Evolutionary conservation across 495 filamentous ascomycete species (phyloP), one percentile per base, ranked within the genome.

Genomic region (Aspergillus carlsbadensis): DNA sequence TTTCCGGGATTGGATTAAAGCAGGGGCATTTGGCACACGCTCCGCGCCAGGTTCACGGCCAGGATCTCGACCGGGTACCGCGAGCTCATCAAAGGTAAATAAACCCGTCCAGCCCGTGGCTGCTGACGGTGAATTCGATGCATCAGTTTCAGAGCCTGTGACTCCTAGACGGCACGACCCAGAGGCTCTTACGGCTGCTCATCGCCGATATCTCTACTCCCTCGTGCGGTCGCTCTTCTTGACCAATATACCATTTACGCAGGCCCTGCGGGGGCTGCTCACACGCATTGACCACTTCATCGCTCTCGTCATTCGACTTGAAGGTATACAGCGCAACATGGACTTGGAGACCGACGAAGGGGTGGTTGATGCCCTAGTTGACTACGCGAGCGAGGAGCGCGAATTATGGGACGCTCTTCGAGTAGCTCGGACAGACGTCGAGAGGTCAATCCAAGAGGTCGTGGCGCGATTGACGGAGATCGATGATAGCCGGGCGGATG

Each of bases 311-410:
- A 77, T 83, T 22, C 85, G 89, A 2, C 74, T 96, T 0, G 86
- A 93, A 53, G 73, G 69, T 0, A 81, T 91, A 44, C 91, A 90
- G 72, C 77, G 80, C 15, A 84, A 87, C 10, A 79, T 87, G 52
- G 89, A 94, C 66, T 77, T 92, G 6, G 89, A 92, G 62, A 77
- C 79, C 8, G 90, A 93, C 61, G 87, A 88, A 60, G 89, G 87
- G 15, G 87, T 91, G 8, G 83, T 89, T 3, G 88, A 92, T 61
- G 83, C 82, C 2, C 80, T 88, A 64, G 80, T 82, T 6, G 85
- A 92, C 63, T 85, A 88, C 36, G 79, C 70, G 7, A 73, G 78
- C 29, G 90, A 94, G 67, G 88, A 91, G 60, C 65, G 67, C 11
- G 82, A 87, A 52, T 78, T 89, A 6, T 77, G 78, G 61, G 68